Evolutionary conservation across 352 stramenopile genomes (phyloP).

Genomic region (Peronosclerospora sorghi): DNA sequence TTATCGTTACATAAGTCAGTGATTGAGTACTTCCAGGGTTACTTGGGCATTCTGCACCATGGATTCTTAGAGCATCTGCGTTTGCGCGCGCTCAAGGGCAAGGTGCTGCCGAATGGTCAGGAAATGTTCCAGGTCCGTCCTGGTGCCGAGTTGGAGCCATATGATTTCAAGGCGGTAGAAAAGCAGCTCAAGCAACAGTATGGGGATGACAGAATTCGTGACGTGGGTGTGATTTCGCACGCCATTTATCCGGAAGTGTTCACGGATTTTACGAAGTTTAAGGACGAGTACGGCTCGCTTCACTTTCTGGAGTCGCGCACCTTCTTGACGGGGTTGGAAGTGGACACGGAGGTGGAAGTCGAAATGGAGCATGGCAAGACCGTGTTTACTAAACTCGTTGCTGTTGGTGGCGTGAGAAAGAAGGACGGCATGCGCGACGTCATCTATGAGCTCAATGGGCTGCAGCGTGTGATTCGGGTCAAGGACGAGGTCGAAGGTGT

Average conservation of each 20-base stretch:
- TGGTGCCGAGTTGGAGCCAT: constrained; percentile 90
- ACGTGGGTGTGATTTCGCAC: constrained; percentile 93
- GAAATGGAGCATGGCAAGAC: constrained; percentile 94
- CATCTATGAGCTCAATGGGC: constrained; percentile 96
- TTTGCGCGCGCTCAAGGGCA: constrained; percentile 89
- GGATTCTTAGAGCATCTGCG: constrained; percentile 95
- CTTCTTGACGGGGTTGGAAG: constrained; percentile 61
- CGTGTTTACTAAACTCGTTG: constrained; percentile 92
- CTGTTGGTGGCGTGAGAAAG: constrained; percentile 81
- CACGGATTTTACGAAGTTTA: constrained; percentile 73
- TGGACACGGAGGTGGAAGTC: constrained; percentile 68
- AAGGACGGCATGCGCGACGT: constrained; percentile 88
- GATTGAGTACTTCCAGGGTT: constrained; percentile 97
- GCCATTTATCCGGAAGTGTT: constrained; percentile 89
- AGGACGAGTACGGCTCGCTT: constrained; percentile 77
- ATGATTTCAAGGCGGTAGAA: constrained; percentile 88
- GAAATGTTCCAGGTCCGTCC: constrained; percentile 91
- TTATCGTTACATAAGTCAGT: constrained; percentile 95
- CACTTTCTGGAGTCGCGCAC: constrained; percentile 78
- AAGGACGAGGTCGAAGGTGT: constrained; percentile 82
- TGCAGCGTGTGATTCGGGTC: constrained; percentile 85
- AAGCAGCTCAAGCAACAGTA: constrained; percentile 83
- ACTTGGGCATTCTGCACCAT: constrained; percentile 92
- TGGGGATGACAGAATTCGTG: constrained; percentile 80
- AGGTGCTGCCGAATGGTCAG: constrained; percentile 81